Base-by-base conservation (phyloP, 768 basidiomycete species). In the Trametes sanguinea region DNA sequence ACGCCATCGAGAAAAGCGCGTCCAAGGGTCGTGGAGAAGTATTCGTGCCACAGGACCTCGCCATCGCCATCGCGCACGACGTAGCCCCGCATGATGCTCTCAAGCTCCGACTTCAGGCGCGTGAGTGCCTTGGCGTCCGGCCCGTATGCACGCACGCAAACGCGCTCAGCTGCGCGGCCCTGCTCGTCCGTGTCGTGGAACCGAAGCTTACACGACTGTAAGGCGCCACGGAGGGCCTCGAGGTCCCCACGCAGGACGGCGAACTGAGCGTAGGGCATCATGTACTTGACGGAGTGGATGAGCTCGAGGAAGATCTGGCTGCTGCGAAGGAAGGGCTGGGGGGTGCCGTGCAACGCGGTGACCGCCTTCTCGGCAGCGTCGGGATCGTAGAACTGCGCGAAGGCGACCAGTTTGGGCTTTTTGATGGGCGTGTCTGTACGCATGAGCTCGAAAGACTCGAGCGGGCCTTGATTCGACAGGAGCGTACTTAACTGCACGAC, bases 11-110 rank as follows among this genome's bases (percentile, higher is more conserved):
- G 54, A 8, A 72, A 71, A 29, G 74, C 73, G 22, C 61, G 57
- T 43, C 81, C 79, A 59, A 76, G 78, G n/a, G 74, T 51, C n/a
- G 73, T 70, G 14, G 77, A 74, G 60, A 85, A 78, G 57, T 81
- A 81, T 16, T 79, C 78, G 51, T 82, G 79, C 83, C 85, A 85
- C 3, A 79, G 60, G 1, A 64, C 58, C 22, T 62, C 61, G 0
- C 69, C 72, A 4, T 43, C 42, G 3, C 77, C 76, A 0, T 74
- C 70, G 13, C 64, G 65, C 35, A 81, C 57, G 13, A 78, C 60
- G 13, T 75, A 68, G 6, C 84, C 84, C 5, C 72, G 69, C 27
- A 84, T 51, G 13, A 82, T 65, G 0, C 47, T 29, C 40, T 79
- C 76, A 27, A 85, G 53, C 44, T 73, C 70, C 2, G 68, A 57